Base-by-base conservation (phyloP, 2,329 filamentous ascomycete species). In the Fusarium nelsonii region DNA sequence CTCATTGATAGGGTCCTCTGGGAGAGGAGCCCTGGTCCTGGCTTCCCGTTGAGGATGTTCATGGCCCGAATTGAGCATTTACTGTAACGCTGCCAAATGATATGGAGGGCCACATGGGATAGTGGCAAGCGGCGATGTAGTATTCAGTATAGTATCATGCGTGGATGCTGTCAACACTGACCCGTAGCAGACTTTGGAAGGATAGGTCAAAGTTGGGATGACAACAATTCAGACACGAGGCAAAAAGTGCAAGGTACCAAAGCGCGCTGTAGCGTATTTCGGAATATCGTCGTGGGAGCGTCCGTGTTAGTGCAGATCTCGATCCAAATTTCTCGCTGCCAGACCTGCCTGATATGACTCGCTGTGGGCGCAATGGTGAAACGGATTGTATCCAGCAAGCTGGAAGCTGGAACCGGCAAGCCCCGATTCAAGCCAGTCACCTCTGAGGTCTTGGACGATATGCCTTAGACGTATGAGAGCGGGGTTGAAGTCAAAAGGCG, bases 301-400 rank as follows among this genome's bases (percentile, higher is more conserved):
- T 59, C 65, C 51, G 62, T 65, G 65, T 73, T 48, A 74, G 72
- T 70, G 72, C 50, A 75, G 71, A 75, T 75, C 73, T 68, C 70
- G 73, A 75, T 75, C 68, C 63, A 55, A 55, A 48, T 61, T 61
- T 66, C 61, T 71, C 63, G 53, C 65, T 61, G 63, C 53, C 48
- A 67, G 71, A 64, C 60, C 59, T 66, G 57, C 58, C 45, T 71
- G 63, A 68, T 74, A 70, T 75, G 73, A 75, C 73, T 75, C 73
- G 73, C 48, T 63, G 49, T 61, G 58, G 59, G 50, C 49, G 43
- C 54, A 68, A 65, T 73, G 63, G 68, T 71, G 67, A 58, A 59
- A 66, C 63, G 50, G 50, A 58, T 52, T 49, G 63, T 65, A 63
- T 48, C 59, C 55, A 70, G 61, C 62, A 57, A 52, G 60, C 56